These are phyloP conservation scores for Fusarium lyarnte DNA, from an alignment of 2,329 filamentous ascomycete genomes.

Conservation along the genomic window DNA sequence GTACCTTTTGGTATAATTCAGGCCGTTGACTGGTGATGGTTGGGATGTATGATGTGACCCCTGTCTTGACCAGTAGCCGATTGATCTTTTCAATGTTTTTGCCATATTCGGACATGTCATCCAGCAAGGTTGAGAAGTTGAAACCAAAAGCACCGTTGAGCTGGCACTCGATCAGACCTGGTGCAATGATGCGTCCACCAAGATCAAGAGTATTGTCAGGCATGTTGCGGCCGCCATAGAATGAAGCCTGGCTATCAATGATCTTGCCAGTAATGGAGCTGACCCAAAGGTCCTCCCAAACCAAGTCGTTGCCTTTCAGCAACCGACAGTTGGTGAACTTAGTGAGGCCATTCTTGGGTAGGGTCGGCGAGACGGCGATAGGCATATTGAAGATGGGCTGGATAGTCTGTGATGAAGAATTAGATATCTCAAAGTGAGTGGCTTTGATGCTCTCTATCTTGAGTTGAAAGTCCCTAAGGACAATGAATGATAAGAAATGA, in stretches of 20 bases:
- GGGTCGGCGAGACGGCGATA: conserved; percentile 54
- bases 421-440: conserved; percentile 12
- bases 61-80: conserved; percentile 75
- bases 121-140: conserved; percentile 85
- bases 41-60: conserved; percentile 88
- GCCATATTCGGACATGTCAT: conserved; percentile 73
- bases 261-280: conserved; percentile 85
- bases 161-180: conserved; percentile 90
- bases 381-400: conserved; percentile 53
- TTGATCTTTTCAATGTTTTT: conserved; percentile 79
- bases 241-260: conserved; percentile 72
- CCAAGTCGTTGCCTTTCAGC: conserved; percentile 72
- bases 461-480: conserved; percentile 13
- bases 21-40: conserved; percentile 83
- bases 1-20: conserved; percentile 82
- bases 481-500: conserved; percentile 8
- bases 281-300: conserved; percentile 88
- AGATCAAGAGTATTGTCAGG: conserved; percentile 83
- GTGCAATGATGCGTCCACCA: conserved; percentile 82
- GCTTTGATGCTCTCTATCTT: conserved; percentile 3
- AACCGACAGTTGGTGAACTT: conserved; percentile 91
- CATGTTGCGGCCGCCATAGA: conserved; percentile 73
- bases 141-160: conserved; percentile 94
- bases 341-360: conserved; percentile 68
- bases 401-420: conserved; percentile 1